phyloP scores from a whole-genome alignment of 2,329 filamentous ascomycete species.

The Gremmenia infestans region DNA sequence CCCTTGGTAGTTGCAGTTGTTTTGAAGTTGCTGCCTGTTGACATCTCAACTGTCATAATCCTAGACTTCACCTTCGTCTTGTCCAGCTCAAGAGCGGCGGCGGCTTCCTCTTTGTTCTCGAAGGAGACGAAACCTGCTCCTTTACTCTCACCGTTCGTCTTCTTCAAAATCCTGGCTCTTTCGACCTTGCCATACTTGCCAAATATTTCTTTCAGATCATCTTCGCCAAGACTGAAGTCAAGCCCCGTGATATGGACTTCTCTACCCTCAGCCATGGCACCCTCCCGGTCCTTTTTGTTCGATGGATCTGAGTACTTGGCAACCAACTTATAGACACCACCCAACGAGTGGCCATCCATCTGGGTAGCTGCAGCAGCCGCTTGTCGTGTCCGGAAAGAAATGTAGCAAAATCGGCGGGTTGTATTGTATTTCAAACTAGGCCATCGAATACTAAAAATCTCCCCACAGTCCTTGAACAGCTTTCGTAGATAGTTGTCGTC shows the following conservation, averaged over 20 bases:
- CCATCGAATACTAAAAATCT: constrained; percentile 80
- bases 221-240: constrained; percentile 55
- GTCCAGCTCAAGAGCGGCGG: constrained; percentile 64
- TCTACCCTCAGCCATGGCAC: constrained; percentile 78
- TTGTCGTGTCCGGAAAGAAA: constrained; percentile 73
- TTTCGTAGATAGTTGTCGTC: constrained; percentile 65
- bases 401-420: constrained; percentile 89
- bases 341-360: constrained; percentile 66
- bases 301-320: constrained; percentile 81
- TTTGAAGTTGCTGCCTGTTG: constrained; percentile 52
- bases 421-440: constrained; percentile 88
- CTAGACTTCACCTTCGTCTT: constrained; percentile 64
- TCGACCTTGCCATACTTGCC: constrained; percentile 71
- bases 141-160: constrained; percentile 61
- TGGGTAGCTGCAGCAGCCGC: constrained; percentile 66
- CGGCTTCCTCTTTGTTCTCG: constrained; percentile 62
- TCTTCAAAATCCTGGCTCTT: constrained; percentile 64
- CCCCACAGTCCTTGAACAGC: constrained; percentile 70
- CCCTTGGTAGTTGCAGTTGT: constrained; percentile 44
- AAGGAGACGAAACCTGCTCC: constrained; percentile 82
- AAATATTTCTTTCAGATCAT: constrained; percentile 67
- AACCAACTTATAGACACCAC: constrained; percentile 62
- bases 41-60: constrained; percentile 61
- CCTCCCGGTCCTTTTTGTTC: constrained; percentile 71
- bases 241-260: constrained; percentile 77